These are phyloP conservation scores for Hypoxylon fragiforme DNA, from an alignment of 495 filamentous ascomycete genomes.

Conservation along the genomic window DNA sequence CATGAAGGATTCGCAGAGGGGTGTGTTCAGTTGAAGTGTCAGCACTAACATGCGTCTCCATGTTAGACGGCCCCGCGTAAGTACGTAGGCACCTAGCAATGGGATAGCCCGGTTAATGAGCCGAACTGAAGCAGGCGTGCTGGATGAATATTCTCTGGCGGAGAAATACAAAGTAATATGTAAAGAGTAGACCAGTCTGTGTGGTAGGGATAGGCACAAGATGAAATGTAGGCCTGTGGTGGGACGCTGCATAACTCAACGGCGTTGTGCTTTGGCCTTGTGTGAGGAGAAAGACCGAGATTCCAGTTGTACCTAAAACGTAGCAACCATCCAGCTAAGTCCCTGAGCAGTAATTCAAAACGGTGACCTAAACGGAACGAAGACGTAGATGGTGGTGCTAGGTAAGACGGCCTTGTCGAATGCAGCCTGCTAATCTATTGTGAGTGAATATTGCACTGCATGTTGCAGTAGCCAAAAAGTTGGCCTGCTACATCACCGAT, in stretches of 20 bases:
- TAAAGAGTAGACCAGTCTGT: background rate
- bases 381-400: too few relatives aligned
- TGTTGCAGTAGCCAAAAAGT: too few relatives aligned
- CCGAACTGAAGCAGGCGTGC: conserved; percentile 10
- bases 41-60: conserved; percentile 27
- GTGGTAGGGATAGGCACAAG: background rate
- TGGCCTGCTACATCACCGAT: too few relatives aligned
- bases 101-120: conserved; percentile 18
- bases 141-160: background rate
- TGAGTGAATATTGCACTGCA: too few relatives aligned
- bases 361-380: too few relatives aligned
- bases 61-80: conserved; percentile 30
- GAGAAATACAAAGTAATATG: conserved; percentile 1
- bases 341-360: too few relatives aligned
- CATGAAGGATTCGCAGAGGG: conserved; percentile 27
- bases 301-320: too few relatives aligned
- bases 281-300: too few relatives aligned
- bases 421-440: too few relatives aligned
- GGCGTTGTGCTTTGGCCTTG: too few relatives aligned
- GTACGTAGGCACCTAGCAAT: background rate
- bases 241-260: background rate
- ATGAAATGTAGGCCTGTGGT: background rate
- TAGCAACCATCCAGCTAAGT: too few relatives aligned
- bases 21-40: conserved; percentile 23
- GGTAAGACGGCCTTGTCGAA: too few relatives aligned